Conservation (phyloP, 129 eudicot species). For the Apium graveolens region DNA sequence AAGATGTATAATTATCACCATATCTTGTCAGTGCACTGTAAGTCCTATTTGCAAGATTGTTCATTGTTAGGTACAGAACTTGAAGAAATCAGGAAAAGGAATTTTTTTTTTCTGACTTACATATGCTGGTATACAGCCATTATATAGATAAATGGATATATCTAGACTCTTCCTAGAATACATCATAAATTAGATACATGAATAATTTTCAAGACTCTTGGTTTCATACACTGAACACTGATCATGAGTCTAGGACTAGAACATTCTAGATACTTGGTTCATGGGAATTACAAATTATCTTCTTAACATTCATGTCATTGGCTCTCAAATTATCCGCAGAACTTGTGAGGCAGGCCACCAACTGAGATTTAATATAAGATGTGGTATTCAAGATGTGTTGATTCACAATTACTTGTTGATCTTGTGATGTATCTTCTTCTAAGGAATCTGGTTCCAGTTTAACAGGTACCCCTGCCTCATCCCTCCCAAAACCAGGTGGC, state of each 20-base stretch:
- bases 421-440: not conserved
- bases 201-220: too few species aligned
- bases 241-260: too few species aligned
- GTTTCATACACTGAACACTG: too few species aligned
- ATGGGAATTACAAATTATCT: too few species aligned
- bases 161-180: too few species aligned
- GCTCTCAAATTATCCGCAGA: not conserved
- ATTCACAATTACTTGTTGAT: not conserved
- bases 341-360: not conserved
- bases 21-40: not conserved
- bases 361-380: not conserved
- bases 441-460: not conserved
- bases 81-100: too few species aligned
- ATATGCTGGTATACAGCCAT: too few species aligned
- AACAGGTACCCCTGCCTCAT: not conserved
- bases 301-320: not conserved
- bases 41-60: not conserved
- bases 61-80: too few species aligned
- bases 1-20: not conserved
- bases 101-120: too few species aligned
- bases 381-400: not conserved
- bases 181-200: too few species aligned
- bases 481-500: not conserved
- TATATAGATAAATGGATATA: accelerated
- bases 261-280: too few species aligned